Conservation (phyloP, 257 asterid species). For the Oldenlandia corymbosa region DNA sequence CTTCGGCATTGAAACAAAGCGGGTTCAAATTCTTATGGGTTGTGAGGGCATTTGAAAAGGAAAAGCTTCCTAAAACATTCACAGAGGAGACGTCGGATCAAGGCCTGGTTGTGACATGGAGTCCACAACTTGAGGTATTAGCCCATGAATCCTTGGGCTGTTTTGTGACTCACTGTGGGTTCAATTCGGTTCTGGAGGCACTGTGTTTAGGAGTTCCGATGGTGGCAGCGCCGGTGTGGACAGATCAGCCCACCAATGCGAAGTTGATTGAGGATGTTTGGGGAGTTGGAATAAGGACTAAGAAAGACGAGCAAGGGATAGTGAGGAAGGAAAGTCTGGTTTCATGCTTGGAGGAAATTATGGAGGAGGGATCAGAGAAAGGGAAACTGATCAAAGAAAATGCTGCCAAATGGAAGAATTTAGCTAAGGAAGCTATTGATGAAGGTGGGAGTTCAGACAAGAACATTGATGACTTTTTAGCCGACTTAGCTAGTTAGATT, state of each 20-base stretch:
- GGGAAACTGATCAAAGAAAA: constrained; percentile 37
- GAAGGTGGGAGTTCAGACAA: constrained; percentile 56
- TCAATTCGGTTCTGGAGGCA: constrained; percentile 58
- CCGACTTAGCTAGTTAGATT: neutral
- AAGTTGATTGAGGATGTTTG: constrained; percentile 54
- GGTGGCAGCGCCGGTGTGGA: constrained; percentile 59
- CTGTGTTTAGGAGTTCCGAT: constrained; percentile 51
- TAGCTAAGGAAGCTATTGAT: constrained; percentile 40
- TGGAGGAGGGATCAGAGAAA: constrained; percentile 42
- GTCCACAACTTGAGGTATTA: constrained; percentile 52
- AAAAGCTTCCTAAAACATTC: constrained; percentile 32
- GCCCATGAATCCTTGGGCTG: constrained; percentile 45
- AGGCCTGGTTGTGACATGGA: constrained; percentile 55
- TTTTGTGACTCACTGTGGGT: constrained; percentile 64
- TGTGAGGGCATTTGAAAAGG: constrained; percentile 36
- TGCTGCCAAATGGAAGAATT: constrained; percentile 35
- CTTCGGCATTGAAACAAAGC: constrained; percentile 24
- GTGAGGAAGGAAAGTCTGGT: constrained; percentile 39
- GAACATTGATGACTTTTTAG: constrained; percentile 37
- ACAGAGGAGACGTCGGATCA: constrained; percentile 16
- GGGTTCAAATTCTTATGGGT: constrained; percentile 47
- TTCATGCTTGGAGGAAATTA: constrained; percentile 36
- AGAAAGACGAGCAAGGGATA: constrained; percentile 48
- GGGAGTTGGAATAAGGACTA: constrained; percentile 47
- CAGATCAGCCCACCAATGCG: constrained; percentile 57